A percentile compares a stretch with the other conserved stretches of the same genome.
Conservation (phyloP, 768 basidiomycete species). For the Suillus weaverae region DNA sequence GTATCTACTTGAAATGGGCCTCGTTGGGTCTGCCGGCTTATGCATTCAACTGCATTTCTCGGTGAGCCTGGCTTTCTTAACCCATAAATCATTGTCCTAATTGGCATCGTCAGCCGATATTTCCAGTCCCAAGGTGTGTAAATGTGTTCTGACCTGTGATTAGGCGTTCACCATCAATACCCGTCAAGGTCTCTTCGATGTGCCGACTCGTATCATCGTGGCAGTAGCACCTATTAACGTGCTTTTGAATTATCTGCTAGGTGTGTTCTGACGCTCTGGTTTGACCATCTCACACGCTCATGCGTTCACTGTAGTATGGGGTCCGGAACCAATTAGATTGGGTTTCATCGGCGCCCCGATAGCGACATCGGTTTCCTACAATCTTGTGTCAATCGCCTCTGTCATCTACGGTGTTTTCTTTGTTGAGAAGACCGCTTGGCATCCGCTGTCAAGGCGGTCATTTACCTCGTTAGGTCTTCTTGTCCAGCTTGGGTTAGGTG, state of each 20-base stretch:
- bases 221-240: conserved; percentile 82
- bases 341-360: conserved; percentile 94
- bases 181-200: conserved; percentile 63
- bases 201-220: conserved; percentile 79
- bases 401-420: conserved; percentile 63
- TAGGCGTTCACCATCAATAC: background rate
- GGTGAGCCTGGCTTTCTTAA: conserved; percentile 29
- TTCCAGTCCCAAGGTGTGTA: conserved; percentile 70
- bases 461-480: conserved; percentile 69
- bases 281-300: background rate
- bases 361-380: conserved; percentile 85
- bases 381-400: conserved; percentile 66
- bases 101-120: conserved; percentile 30
- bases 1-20: conserved; percentile 70
- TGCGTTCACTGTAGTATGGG: conserved; percentile 61
- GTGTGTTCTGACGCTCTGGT: conserved; percentile 34
- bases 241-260: conserved; percentile 79
- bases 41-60: conserved; percentile 49
- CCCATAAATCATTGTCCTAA: background rate
- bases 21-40: conserved; percentile 78
- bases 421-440: conserved; percentile 78
- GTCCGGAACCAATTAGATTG: conserved; percentile 69
- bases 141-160: background rate
- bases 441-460: conserved; percentile 63
- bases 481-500: conserved; percentile 75